Conservation (phyloP, 768 basidiomycete genomes). For the Leccinellum luteum region DNA sequence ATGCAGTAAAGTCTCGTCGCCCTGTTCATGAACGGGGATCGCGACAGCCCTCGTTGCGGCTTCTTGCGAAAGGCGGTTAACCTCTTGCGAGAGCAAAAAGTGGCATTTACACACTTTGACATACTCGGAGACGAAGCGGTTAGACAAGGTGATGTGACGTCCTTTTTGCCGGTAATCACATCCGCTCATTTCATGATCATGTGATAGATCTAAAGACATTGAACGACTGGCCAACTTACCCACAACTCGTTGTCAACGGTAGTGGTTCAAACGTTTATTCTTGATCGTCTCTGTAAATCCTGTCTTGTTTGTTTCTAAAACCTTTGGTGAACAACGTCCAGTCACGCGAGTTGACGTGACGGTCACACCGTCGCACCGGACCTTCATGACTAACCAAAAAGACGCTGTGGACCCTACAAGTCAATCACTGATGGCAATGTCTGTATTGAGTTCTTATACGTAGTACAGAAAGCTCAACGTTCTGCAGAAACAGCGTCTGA, state of each 20-base stretch:
- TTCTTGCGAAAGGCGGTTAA: conserved; percentile 77
- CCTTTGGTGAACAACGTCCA: conserved; percentile 10
- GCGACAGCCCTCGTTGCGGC: conserved; percentile 76
- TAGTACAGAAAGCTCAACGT: background rate
- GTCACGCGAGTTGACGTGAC: conserved; percentile 1
- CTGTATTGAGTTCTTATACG: background rate
- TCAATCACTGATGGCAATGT: conserved; percentile 20
- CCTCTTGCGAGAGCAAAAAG: conserved; percentile 59
- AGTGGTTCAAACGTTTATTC: too few species aligned
- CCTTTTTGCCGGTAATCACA: background rate
- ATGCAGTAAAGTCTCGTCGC: conserved; percentile 82
- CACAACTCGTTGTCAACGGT: conserved; percentile 85
- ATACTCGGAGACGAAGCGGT: conserved; percentile 81
- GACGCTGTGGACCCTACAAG: conserved; percentile 26
- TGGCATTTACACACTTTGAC: conserved; percentile 77
- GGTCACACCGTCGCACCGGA: too few species aligned
- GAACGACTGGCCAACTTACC: conserved; percentile 91
- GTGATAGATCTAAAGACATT: conserved; percentile 61
- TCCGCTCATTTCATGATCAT: conserved; percentile 4
- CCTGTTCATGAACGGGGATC: conserved; percentile 89
- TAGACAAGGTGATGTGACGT: conserved; percentile 58
- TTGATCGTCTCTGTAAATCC: background rate
- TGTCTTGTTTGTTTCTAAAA: conserved; percentile 13
- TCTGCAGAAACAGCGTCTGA: conserved; percentile 35
- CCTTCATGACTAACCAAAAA: conserved; percentile 12